phyloP scores from a whole-genome alignment of 306 rosid species.

The Casuarina equisetifolia region DNA sequence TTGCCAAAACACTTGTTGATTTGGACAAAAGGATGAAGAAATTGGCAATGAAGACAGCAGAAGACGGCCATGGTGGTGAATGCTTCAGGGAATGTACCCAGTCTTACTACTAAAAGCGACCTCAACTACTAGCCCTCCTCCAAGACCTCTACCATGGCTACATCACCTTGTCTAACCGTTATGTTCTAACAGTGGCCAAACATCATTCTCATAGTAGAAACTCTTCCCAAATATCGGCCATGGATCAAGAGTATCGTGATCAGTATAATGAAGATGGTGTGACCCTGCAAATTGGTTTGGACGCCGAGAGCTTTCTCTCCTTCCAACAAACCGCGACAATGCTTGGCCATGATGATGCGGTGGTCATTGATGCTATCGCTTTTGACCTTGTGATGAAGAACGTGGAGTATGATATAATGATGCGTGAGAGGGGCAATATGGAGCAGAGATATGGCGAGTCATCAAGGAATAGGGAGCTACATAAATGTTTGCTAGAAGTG shows the following conservation, averaged over 20 bases:
- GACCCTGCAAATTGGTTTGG: slow-evolving; percentile 58
- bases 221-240: slow-evolving; percentile 68
- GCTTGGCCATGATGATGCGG: too few species aligned
- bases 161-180: too few species aligned
- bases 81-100: slow-evolving; percentile 87
- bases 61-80: slow-evolving; percentile 55
- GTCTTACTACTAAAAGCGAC: slow-evolving; percentile 77
- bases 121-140: slow-evolving; percentile 53
- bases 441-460: slow-evolving; percentile 65
- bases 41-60: slow-evolving; percentile 37
- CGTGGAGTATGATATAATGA: slow-evolving; percentile 36
- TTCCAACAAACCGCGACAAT: slow-evolving; percentile 32
- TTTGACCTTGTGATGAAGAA: too few species aligned
- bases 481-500: slow-evolving; percentile 84
- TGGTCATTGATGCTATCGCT: too few species aligned
- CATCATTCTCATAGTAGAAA: slow-evolving; percentile 35
- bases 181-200: too few species aligned
- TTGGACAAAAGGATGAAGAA: slow-evolving; percentile 80
- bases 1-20: slow-evolving; percentile 22
- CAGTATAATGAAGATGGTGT: slow-evolving; percentile 7
- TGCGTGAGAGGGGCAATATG: slow-evolving; percentile 50
- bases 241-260: slow-evolving; percentile 46
- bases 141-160: too few species aligned
- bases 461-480: slow-evolving; percentile 66
- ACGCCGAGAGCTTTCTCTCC: slow-evolving; percentile 74